These are phyloP conservation scores for Bullera alba DNA, from an alignment of 768 basidiomycete species.

Conservation along the genomic window DNA sequence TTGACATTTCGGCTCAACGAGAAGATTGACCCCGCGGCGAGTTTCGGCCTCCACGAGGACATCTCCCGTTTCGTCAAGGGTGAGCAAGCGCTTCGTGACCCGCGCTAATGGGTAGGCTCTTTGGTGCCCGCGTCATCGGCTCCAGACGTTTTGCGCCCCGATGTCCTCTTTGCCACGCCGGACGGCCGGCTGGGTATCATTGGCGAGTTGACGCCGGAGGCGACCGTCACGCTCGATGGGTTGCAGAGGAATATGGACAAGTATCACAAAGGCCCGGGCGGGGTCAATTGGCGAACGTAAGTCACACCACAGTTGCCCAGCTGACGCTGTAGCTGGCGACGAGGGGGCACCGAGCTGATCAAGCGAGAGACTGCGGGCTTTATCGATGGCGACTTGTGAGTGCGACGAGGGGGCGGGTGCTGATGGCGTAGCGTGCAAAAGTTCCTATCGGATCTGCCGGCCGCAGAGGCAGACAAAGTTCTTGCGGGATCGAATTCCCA, in stretches of 20 bases:
- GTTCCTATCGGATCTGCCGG: slow-evolving; percentile 20
- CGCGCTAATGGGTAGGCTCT: slow-evolving; percentile 16
- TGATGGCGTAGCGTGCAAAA: slow-evolving; percentile 31
- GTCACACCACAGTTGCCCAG: slow-evolving; percentile 1
- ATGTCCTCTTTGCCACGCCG: slow-evolving; percentile 35
- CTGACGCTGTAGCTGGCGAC: slow-evolving; percentile 10
- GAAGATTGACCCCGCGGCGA: slow-evolving; percentile 36
- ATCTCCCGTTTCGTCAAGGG: slow-evolving; percentile 31
- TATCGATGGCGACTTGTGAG: slow-evolving; percentile 45
- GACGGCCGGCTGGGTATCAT: slow-evolving; percentile 41
- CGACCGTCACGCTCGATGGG: slow-evolving; percentile 29
- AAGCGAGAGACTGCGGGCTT: slow-evolving; percentile 36
- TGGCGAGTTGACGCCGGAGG: slow-evolving; percentile 31
- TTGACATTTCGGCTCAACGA: slow-evolving; percentile 39
- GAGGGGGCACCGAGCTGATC: slow-evolving; percentile 24
- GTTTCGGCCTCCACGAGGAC: slow-evolving; percentile 42
- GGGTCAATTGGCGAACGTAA: slow-evolving; percentile 26
- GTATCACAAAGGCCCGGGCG: slow-evolving; percentile 27
- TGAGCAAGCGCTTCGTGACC: slow-evolving; percentile 5
- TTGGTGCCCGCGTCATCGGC: slow-evolving; percentile 31
- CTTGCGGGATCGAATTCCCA: slow-evolving; percentile 19
- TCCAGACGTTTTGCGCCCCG: slow-evolving; percentile 23
- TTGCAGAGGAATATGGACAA: slow-evolving; percentile 42
- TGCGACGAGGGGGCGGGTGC: not conserved
- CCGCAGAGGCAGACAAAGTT: slow-evolving; percentile 21